Base-by-base conservation (phyloP, 331 rosid species). In the Arachis monticola region DNA sequence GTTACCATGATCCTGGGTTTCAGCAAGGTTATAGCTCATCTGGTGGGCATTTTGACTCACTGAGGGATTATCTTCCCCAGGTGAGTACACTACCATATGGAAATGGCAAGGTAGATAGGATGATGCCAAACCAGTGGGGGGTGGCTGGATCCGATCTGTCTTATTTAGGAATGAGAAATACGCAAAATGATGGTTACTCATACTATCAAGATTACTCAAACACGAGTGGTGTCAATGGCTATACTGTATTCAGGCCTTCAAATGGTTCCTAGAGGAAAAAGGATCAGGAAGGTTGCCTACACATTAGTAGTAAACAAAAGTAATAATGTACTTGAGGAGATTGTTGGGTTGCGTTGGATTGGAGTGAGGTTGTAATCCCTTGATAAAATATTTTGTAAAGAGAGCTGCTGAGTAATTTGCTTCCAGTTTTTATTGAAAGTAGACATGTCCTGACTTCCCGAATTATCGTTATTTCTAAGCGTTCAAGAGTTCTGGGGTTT, bases 331-430 rank as follows among this genome's bases (percentile, higher is more conserved):
- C 79, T 79, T 58, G 83, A 83, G 86, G 87, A 83, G 83, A 84
- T 79, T 83, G 87, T 68, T 78, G 91, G 90, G 83, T 86, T 84
- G 66, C 67, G 79, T 76, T 85, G 81, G 88, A 77, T 89, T 91
- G 88, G 90, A 85, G 83, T 87, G 93, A 84, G 88, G 88, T 83
- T 88, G 89, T 90, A 79, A 85, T 83, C 88, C 83, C 85, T 78
- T 84, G 92, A 85, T 83, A 71, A 79, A 85, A 91, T 94, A 87
- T 89, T 85, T 84, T 92, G 98, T 89, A 90, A 90, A 92, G 91
- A 80, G 93, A 88, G 93, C 84, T 85, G 77, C 86, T 27, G 61
- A 67, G 81, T 57, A 84, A 82, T 82, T 87, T 86, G 79, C 80
- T 81, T 81, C 84, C 82, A 80, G 87, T 79, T 74, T 75, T 74